Conservation (phyloP, 106 monocot genomes). For the Allium sativum region DNA sequence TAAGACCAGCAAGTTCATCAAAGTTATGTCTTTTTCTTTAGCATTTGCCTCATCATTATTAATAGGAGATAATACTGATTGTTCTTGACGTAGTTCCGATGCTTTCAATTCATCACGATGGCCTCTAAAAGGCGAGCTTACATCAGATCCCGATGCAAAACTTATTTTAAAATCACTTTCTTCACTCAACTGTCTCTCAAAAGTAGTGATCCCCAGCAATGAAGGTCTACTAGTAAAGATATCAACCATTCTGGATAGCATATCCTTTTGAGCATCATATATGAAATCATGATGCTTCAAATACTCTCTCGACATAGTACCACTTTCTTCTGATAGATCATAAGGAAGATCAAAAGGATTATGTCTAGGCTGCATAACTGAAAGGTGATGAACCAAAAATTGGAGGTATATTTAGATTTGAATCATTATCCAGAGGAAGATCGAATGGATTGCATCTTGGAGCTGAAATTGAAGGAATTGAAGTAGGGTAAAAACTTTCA, state of each 20-base stretch:
- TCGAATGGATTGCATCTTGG: conserved; percentile 65
- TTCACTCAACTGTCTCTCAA: conserved; percentile 23
- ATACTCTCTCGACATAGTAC: conserved; percentile 7
- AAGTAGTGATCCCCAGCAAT: conserved; percentile 9
- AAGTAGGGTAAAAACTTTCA: conserved; percentile 33
- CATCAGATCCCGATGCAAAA: conserved; percentile 19
- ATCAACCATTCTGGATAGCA: conserved; percentile 31
- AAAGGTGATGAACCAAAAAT: conserved; percentile 59
- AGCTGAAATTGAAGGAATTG: conserved; percentile 37
- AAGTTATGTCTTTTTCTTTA: conserved; percentile 8
- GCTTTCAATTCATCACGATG: conserved; percentile 13
- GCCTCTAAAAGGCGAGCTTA: conserved; percentile 15
- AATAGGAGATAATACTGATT: conserved; percentile 2
- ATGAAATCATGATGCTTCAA: conserved; percentile 18
- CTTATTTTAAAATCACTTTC: conserved; percentile 24
- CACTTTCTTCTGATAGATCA: conserved; percentile 17
- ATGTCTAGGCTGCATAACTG: conserved; percentile 31
- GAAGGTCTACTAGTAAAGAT: conserved; percentile 25
- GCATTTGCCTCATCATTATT: conserved; percentile 4
- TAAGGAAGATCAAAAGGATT: conserved; percentile 53
- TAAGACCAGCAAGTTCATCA: conserved; percentile 4
- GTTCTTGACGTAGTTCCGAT: conserved; percentile 10
- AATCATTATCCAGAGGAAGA: conserved; percentile 38
- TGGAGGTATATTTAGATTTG: conserved; percentile 17
- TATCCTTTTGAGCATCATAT: conserved; percentile 20